Conservation (phyloP, 23 red algal species). For the Gracilaria caudata region DNA sequence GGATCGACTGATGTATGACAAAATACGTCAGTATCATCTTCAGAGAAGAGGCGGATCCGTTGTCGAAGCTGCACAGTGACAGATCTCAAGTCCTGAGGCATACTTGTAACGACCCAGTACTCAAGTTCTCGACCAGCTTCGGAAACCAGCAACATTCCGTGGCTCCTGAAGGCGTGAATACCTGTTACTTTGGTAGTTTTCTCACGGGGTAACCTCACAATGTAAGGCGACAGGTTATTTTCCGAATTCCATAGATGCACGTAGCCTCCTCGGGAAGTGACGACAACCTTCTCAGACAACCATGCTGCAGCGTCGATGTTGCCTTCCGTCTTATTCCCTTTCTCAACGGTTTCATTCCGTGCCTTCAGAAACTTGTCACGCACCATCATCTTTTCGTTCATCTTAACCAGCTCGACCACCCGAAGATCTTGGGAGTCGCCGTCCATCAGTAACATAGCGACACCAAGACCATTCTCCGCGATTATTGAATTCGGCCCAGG, state of each 20-base stretch:
- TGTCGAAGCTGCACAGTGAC: conserved; percentile 56
- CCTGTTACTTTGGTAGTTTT: conserved; percentile 36
- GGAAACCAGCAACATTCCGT: conserved; percentile 35
- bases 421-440: conserved; percentile 61
- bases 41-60: conserved; percentile 30
- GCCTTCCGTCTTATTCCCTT: conserved; percentile 21
- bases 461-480: conserved; percentile 70
- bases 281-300: conserved; percentile 65
- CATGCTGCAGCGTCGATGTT: conserved; percentile 55
- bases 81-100: conserved; percentile 15
- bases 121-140: conserved; percentile 53
- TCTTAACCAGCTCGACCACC: conserved; percentile 67
- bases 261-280: conserved; percentile 58
- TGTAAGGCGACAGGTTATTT: conserved; percentile 45
- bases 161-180: conserved; percentile 26
- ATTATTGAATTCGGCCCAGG: conserved; percentile 64
- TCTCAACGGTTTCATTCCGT: conserved; percentile 37
- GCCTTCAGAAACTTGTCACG: conserved; percentile 63
- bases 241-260: conserved; percentile 63
- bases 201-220: conserved; percentile 44
- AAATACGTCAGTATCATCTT: conserved; percentile 30
- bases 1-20: conserved; percentile 50
- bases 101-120: conserved; percentile 38
- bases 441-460: conserved; percentile 69
- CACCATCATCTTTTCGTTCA: conserved; percentile 79